A percentile compares a stretch with the other conserved stretches of the same genome.
phyloP scores from a whole-genome alignment of 2,329 filamentous ascomycete species.

The Phaeosphaeriaceae sp. region DNA sequence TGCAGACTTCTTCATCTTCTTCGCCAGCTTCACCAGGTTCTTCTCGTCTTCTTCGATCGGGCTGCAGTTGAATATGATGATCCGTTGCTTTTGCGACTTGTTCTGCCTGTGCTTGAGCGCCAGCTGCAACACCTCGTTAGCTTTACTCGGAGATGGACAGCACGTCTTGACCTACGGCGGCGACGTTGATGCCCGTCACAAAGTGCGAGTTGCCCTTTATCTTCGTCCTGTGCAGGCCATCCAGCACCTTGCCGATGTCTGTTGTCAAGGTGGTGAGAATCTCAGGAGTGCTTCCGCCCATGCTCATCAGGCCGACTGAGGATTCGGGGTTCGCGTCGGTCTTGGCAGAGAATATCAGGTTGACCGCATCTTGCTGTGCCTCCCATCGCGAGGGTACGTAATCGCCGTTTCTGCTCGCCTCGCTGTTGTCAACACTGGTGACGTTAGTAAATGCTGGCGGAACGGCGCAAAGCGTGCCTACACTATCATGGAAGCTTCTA shows the following conservation, averaged over 20 bases:
- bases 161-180: conserved; percentile 75
- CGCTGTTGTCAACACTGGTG: conserved; percentile 90
- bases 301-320: conserved; percentile 96
- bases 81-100: conserved; percentile 93
- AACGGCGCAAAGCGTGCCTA: conserved; percentile 40
- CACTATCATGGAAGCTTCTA: conserved; percentile 99
- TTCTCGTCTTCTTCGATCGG: conserved; percentile 90
- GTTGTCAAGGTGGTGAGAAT: conserved; percentile 95
- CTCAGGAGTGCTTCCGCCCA: conserved; percentile 97
- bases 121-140: conserved; percentile 64
- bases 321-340: conserved; percentile 96
- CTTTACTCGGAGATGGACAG: conserved; percentile 75
- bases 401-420: conserved; percentile 97
- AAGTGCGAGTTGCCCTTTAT: conserved; percentile 89
- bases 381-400: conserved; percentile 91
- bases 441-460: conserved; percentile 25
- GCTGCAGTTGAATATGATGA: conserved; percentile 96
- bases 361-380: conserved; percentile 93
- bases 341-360: conserved; percentile 94
- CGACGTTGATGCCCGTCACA: conserved; percentile 93
- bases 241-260: conserved; percentile 93
- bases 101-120: conserved; percentile 98
- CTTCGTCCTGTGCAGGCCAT: conserved; percentile 81
- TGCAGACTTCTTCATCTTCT: conserved; percentile 99
- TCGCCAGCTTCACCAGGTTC: conserved; percentile 85